Base-by-base conservation (phyloP, 106 monocot genomes). In the Narthecium ossifragum region DNA sequence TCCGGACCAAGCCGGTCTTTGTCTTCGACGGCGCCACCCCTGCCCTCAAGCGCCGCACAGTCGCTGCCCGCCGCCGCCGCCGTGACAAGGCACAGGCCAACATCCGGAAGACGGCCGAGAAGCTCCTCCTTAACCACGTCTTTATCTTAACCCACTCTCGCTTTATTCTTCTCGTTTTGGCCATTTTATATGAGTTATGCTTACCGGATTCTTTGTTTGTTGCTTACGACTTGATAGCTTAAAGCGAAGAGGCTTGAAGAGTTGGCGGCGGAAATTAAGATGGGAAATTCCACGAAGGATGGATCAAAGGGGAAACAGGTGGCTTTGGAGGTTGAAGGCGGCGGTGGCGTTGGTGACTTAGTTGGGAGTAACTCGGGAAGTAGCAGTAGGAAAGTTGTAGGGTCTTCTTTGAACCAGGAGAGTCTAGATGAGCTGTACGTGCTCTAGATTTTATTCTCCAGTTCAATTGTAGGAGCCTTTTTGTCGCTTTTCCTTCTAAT, bases 11-110 rank as follows among this genome's bases (percentile, higher is more conserved):
- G 45, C 98, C 91, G 30, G 91, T 99, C 33, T 99, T 99, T 67
- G 98, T 99, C 51, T 99, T 99, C 66, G 98, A 99, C 32, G 98
- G 98, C 26, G 91, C 67, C 54, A 99, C 98, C 39, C 98, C 98
- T 9, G 72, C 79, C 18, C 87, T 99, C 49, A 99, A 99, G 71
- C 78, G 98, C 38, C 84, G 87, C 27, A 99, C 98, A 2, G 48
- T 92, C 43, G 88, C 98, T 14, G 73, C 88, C 15, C 67, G 98
- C 21, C 73, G 98, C 28, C 73, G 91, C 27, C 79, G 82, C n/a
- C 80, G 98, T 2, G 91, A 99, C 5, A 75, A 73, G 18, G 98
- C 98, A 31, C 84, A 62, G 15, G 91, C 87, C 31, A 99, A 99
- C 72, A 81, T 99, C 55, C 75, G 98, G 31, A 99, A 99, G 79